Conservation (phyloP, 108 stramenopile genomes). For the Fistulifera solaris region DNA sequence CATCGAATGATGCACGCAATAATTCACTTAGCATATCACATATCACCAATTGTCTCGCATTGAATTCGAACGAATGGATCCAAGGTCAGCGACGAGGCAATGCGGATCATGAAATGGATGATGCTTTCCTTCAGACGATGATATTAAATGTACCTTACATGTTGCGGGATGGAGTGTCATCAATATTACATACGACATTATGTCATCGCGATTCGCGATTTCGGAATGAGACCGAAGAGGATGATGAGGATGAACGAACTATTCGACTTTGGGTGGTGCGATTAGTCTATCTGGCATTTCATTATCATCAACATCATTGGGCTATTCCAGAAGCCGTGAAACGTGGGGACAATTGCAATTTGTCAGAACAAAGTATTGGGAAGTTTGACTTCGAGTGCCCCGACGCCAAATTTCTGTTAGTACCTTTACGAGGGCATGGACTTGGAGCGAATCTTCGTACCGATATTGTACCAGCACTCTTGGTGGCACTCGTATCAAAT, state of each 20-base stretch:
- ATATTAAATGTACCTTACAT: no score
- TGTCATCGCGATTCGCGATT: conserved; percentile 23
- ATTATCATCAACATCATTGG: conserved; percentile 30
- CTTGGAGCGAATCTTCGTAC: conserved; percentile 12
- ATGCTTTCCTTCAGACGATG: not conserved
- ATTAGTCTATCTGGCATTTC: conserved; percentile 23
- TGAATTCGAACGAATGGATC: not conserved
- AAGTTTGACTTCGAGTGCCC: conserved; percentile 22
- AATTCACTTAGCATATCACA: no score
- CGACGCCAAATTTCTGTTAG: conserved; percentile 17
- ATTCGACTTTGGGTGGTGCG: conserved; percentile 23
- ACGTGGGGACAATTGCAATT: conserved; percentile 1
- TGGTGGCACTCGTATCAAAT: conserved; percentile 8
- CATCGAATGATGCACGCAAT: no score
- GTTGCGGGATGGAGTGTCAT: not conserved
- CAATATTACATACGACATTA: conserved; percentile 17
- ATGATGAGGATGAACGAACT: not conserved
- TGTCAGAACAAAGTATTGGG: conserved; percentile 1
- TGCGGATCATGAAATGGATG: not conserved
- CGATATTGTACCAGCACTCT: conserved; percentile 8
- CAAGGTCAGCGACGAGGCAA: not conserved
- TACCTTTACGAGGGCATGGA: conserved; percentile 4
- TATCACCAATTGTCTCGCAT: not conserved
- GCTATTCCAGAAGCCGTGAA: conserved; percentile 25
- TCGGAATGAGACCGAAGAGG: not conserved